These are phyloP conservation scores for Trichosporon inkin DNA, from an alignment of 1,284 basidiomycete genomes.

Conservation along the genomic window DNA sequence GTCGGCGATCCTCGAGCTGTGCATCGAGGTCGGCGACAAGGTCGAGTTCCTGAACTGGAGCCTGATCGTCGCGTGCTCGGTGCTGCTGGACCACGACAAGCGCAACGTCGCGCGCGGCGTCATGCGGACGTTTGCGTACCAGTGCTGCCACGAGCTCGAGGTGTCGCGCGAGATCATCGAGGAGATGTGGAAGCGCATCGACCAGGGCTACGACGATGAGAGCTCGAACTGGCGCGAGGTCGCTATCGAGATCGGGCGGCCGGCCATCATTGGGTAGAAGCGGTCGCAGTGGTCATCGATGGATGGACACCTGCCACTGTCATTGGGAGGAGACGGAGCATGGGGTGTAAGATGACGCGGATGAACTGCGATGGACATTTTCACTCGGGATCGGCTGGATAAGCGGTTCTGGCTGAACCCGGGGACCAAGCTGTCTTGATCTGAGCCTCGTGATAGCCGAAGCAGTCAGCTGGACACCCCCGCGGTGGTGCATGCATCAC, in stretches of 20 bases:
- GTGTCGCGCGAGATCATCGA: constrained; percentile 32
- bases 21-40: constrained; percentile 38
- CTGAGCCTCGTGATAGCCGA: too few species aligned
- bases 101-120: constrained; percentile 31
- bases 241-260: constrained; percentile 35
- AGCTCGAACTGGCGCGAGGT: constrained; percentile 40
- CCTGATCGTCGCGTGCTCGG: constrained; percentile 35
- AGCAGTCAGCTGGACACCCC: too few species aligned
- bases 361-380: too few species aligned
- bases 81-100: constrained; percentile 22
- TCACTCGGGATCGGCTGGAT: too few species aligned
- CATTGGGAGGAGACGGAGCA: too few species aligned
- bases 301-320: too few species aligned
- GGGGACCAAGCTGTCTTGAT: too few species aligned
- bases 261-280: constrained; percentile 31
- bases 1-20: constrained; percentile 33
- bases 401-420: too few species aligned
- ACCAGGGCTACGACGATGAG: constrained; percentile 39
- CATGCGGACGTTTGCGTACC: constrained; percentile 38
- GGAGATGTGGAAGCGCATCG: constrained; percentile 42
- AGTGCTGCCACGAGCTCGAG: constrained; percentile 41
- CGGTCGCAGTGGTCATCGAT: not conserved
- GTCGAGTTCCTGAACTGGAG: constrained; percentile 46
- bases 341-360: too few species aligned
- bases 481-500: too few species aligned